These are phyloP conservation scores for Oxyria digyna DNA, from an alignment of 148 eudicot species.

Conservation along the genomic window DNA sequence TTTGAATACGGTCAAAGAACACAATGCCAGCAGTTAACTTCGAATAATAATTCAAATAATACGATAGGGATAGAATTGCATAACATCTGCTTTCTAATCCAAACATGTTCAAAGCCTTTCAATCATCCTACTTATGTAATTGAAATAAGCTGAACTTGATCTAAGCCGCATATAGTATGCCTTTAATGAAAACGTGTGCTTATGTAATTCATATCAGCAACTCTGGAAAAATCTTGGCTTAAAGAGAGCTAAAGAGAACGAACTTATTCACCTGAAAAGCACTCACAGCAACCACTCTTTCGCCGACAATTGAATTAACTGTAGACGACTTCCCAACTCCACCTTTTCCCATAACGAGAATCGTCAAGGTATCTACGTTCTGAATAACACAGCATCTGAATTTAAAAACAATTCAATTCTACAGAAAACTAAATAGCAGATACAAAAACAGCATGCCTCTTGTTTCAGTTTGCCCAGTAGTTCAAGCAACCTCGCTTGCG, in stretches of 20 bases:
- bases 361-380: slow-evolving; percentile 70
- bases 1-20: neutral
- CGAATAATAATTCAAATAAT: neutral
- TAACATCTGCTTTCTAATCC: neutral
- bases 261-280: slow-evolving; percentile 68
- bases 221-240: neutral
- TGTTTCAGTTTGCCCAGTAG: slow-evolving; percentile 60
- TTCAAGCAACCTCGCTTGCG: slow-evolving; percentile 61
- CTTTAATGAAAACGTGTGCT: neutral
- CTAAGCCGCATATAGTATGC: neutral
- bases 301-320: slow-evolving; percentile 82
- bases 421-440: neutral
- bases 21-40: neutral
- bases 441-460: slow-evolving; percentile 33
- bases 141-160: neutral
- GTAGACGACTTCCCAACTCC: slow-evolving; percentile 97
- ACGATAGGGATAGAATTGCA: neutral
- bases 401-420: neutral
- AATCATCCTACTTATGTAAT: neutral
- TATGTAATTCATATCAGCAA: neutral
- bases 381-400: slow-evolving; percentile 13
- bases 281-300: slow-evolving; percentile 74
- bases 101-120: neutral
- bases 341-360: slow-evolving; percentile 93
- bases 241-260: neutral